Percentiles rank a stretch among this genome's conserved stretches.
These are phyloP conservation scores for Alisma plantagoaquatica DNA, from an alignment of 106 monocot genomes.

Conservation along the genomic window DNA sequence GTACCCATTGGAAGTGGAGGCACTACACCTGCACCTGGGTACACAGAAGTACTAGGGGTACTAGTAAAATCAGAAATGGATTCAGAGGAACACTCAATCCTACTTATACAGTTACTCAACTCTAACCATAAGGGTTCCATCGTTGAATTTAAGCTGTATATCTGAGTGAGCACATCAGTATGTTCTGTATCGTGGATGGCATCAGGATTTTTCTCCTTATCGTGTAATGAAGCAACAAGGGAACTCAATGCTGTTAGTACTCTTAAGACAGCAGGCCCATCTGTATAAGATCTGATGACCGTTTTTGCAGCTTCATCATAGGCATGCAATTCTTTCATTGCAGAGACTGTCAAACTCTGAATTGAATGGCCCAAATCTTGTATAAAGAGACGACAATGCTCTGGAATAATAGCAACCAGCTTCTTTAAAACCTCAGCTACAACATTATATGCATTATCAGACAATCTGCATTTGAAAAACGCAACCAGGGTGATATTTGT, in stretches of 20 bases:
- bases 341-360: slow-evolving; percentile 52
- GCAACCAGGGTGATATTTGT: background rate
- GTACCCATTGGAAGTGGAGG: slow-evolving; percentile 84
- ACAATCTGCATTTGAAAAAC: slow-evolving; percentile 50
- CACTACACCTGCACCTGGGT: slow-evolving; percentile 24
- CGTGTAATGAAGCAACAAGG: slow-evolving; percentile 60
- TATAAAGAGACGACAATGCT: slow-evolving; percentile 73
- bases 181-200: slow-evolving; percentile 43
- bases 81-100: slow-evolving; percentile 77
- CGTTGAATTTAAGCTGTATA: slow-evolving; percentile 62
- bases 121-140: slow-evolving; percentile 87
- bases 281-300: slow-evolving; percentile 60
- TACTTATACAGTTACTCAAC: slow-evolving; percentile 83
- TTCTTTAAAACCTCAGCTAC: slow-evolving; percentile 85
- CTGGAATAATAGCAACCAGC: slow-evolving; percentile 70
- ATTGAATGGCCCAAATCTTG: slow-evolving; percentile 77
- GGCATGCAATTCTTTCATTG: slow-evolving; percentile 60
- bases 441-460: slow-evolving; percentile 87
- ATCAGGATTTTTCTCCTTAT: slow-evolving; percentile 55
- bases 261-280: slow-evolving; percentile 82
- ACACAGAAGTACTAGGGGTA: slow-evolving; percentile 21
- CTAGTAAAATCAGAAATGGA: slow-evolving; percentile 34
- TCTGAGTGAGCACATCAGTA: slow-evolving; percentile 52
- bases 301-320: slow-evolving; percentile 76
- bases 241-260: slow-evolving; percentile 91